Conservation (phyloP, 164 flowering plant species). For the Amborella trichopoda region DNA sequence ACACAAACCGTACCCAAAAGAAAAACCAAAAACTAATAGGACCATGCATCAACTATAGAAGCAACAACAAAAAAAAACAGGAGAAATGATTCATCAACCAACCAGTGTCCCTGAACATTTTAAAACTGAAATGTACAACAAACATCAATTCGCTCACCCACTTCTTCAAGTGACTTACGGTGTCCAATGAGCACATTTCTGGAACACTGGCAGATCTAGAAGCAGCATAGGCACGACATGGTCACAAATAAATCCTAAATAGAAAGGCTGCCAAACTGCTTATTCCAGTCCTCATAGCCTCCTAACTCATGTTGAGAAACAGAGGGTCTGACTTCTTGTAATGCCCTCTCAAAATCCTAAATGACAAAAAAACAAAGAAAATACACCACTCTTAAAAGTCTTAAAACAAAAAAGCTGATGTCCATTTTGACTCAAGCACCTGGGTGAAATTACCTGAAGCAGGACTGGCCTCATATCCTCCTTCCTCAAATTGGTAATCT, state of each 20-base stretch:
- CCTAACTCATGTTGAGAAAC: constrained; percentile 78
- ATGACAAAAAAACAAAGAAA: not conserved
- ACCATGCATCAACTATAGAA: no score
- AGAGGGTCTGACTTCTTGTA: constrained; percentile 92
- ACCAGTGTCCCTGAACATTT: no score
- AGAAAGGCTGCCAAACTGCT: constrained; percentile 85
- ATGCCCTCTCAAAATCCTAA: constrained; percentile 74
- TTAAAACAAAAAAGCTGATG: not conserved
- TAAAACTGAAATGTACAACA: no score
- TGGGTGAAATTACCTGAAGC: constrained; percentile 42
- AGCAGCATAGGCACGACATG: no score
- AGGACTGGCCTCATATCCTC: constrained; percentile 85
- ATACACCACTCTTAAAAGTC: not conserved
- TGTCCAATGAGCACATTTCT: no score
- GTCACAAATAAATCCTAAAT: constrained; percentile 5
- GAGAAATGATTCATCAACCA: no score
- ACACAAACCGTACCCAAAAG: no score
- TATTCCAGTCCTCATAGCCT: constrained; percentile 85
- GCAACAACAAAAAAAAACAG: no score
- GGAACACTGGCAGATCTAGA: no score
- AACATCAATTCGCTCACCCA: no score
- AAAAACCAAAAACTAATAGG: no score
- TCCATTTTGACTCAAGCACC: not conserved
- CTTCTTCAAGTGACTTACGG: no score
- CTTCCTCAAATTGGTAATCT: constrained; percentile 65